phyloP scores from a whole-genome alignment of 2,329 filamentous ascomycete species.

The Fusarium keratoplasticum region DNA sequence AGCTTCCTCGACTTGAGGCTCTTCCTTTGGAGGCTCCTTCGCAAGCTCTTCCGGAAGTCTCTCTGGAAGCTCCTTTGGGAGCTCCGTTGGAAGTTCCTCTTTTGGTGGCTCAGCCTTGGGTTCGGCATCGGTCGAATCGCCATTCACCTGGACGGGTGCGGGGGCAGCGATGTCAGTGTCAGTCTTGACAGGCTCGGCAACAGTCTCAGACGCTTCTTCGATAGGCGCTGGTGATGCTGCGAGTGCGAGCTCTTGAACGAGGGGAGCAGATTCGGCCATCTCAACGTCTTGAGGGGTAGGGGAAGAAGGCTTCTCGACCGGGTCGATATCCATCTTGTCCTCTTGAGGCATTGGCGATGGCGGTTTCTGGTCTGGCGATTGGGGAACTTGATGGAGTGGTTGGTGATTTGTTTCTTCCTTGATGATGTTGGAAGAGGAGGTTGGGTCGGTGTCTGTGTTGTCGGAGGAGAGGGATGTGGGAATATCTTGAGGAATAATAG shows the following conservation, averaged over 20 bases:
- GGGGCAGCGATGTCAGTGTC: not conserved
- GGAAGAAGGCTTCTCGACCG: slow-evolving; percentile 6
- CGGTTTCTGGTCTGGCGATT: slow-evolving; percentile 5
- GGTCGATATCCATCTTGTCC: slow-evolving; percentile 38
- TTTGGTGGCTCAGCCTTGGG: slow-evolving; percentile 13
- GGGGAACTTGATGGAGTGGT: not conserved
- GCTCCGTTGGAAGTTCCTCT: not conserved
- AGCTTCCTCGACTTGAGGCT: slow-evolving; percentile 10
- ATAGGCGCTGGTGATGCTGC: not conserved
- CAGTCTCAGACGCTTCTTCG: not conserved
- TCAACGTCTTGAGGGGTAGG: slow-evolving; percentile 26
- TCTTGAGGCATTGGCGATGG: slow-evolving; percentile 22
- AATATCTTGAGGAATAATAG: slow-evolving; percentile 14
- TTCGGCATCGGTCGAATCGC: slow-evolving; percentile 2
- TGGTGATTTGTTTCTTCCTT: slow-evolving; percentile 26
- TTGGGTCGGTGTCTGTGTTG: not conserved
- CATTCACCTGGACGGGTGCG: slow-evolving; percentile 14
- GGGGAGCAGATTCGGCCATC: slow-evolving; percentile 29
- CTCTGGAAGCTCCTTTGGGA: not conserved
- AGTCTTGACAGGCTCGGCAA: slow-evolving; percentile 1
- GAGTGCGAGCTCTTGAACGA: not conserved
- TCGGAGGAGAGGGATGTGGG: slow-evolving; percentile 7
- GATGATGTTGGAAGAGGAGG: slow-evolving; percentile 5
- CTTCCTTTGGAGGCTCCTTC: not conserved
- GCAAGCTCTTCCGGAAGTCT: not conserved